Conservation (phyloP, 2,329 filamentous ascomycete genomes). For the Zasmidium cellare region DNA sequence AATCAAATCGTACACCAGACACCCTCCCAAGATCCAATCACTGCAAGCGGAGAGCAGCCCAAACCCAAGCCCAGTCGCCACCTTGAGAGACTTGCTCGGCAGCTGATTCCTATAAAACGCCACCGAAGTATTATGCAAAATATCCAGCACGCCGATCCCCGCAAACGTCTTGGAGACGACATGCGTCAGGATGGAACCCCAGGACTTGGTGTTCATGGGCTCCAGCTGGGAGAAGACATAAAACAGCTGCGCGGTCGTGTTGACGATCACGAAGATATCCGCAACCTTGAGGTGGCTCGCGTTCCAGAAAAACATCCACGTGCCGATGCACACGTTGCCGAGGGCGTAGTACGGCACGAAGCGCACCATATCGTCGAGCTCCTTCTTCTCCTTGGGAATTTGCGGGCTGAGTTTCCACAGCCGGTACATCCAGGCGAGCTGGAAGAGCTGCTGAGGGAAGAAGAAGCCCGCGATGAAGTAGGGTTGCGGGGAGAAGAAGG, state of each 20-base stretch:
- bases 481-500: conserved; percentile 60
- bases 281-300: conserved; percentile 49
- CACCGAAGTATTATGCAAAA: conserved; percentile 59
- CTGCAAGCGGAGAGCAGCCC: conserved; percentile 51
- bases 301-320: conserved; percentile 65
- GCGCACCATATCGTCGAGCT: conserved; percentile 52
- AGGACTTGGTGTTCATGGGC: conserved; percentile 51
- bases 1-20: conserved; percentile 60
- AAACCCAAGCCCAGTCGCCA: conserved; percentile 56
- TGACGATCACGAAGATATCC: conserved; percentile 59
- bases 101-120: conserved; percentile 55
- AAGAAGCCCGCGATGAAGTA: conserved; percentile 62
- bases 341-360: conserved; percentile 58
- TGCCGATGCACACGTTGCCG: conserved; percentile 61
- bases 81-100: conserved; percentile 50
- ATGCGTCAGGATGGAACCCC: conserved; percentile 57
- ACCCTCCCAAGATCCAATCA: conserved; percentile 63
- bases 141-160: conserved; percentile 60
- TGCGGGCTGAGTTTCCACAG: conserved; percentile 52
- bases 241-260: conserved; percentile 56
- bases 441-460: conserved; percentile 61
- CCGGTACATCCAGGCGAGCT: conserved; percentile 59
- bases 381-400: conserved; percentile 40
- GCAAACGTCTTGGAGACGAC: conserved; percentile 61
- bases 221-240: conserved; percentile 53